Conservation (phyloP, 306 rosid species). For the Cucurbita moschata region DNA sequence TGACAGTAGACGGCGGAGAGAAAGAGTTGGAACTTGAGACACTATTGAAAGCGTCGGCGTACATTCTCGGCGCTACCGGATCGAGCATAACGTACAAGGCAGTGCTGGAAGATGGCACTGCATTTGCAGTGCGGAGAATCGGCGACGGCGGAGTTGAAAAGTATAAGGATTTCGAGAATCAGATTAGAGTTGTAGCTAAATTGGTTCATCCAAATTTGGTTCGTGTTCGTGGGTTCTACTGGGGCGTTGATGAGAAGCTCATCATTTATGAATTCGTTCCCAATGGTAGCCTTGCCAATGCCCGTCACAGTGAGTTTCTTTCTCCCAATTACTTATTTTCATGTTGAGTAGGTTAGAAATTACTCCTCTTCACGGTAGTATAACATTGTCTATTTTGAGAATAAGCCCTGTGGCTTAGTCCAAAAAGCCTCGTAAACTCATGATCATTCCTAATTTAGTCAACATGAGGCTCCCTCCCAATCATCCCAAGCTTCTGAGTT, state of each 20-base stretch:
- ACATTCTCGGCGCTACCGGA: conserved; percentile 79
- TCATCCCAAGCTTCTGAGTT: no score
- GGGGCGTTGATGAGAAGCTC: conserved; percentile 84
- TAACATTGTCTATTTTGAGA: no score
- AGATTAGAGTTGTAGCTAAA: conserved; percentile 54
- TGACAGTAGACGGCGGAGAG: conserved; percentile 72
- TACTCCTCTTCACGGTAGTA: no score
- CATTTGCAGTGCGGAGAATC: conserved; percentile 74
- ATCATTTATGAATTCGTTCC: conserved; percentile 89
- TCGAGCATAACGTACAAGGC: conserved; percentile 96
- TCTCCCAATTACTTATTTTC: no score
- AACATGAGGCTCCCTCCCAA: no score
- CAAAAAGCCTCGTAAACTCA: no score
- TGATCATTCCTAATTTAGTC: no score
- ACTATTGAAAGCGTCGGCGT: conserved; percentile 72
- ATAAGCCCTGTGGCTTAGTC: no score
- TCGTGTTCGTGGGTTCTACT: conserved; percentile 78
- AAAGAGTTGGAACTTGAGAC: conserved; percentile 70
- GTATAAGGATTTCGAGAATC: conserved; percentile 78
- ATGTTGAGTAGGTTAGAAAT: no score
- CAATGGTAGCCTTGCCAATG: conserved; percentile 84
- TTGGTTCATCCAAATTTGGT: conserved; percentile 76
- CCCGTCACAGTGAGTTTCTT: conserved; percentile 72
- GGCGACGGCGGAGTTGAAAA: conserved; percentile 69
- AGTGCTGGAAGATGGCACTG: conserved; percentile 70